Evolutionary conservation across 2,329 filamentous ascomycete species (phyloP).

Genomic region (Lecanicillium sp.): DNA sequence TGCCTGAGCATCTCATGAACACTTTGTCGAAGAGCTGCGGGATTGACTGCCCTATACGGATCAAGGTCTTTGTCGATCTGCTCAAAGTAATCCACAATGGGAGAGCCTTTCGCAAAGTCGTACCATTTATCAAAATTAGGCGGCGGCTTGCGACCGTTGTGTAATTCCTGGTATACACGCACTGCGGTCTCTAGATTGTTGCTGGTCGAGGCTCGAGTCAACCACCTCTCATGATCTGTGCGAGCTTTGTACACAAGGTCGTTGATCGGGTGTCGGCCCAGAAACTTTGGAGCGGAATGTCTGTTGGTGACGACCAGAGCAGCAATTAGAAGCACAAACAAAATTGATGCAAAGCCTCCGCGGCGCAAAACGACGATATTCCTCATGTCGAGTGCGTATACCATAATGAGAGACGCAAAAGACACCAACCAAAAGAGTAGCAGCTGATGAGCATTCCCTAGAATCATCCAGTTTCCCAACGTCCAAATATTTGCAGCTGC

Average conservation of each 20-base stretch:
- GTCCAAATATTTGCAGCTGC: constrained; percentile 26
- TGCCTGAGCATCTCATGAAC: constrained; percentile 30
- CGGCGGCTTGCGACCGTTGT: constrained; percentile 62
- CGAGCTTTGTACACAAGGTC: constrained; percentile 40
- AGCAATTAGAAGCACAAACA: constrained; percentile 27
- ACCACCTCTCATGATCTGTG: constrained; percentile 40
- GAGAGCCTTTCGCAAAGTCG: constrained; percentile 62
- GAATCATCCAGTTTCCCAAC: constrained; percentile 38
- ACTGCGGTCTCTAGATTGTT: constrained; percentile 37
- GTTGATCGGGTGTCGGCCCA: constrained; percentile 35
- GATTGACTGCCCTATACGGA: constrained; percentile 70
- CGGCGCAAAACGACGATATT: constrained; percentile 34
- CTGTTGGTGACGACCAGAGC: constrained; percentile 28
- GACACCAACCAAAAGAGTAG: constrained; percentile 30
- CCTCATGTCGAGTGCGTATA: constrained; percentile 34
- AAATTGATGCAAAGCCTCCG: constrained; percentile 11
- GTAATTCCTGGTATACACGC: constrained; percentile 39
- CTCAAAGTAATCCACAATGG: constrained; percentile 72
- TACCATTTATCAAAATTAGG: constrained; percentile 83
- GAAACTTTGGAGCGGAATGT: constrained; percentile 19
- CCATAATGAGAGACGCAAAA: constrained; percentile 32
- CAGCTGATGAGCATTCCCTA: constrained; percentile 26
- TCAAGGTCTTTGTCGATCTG: constrained; percentile 67
- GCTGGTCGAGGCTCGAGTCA: constrained; percentile 37
- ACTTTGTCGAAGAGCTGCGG: constrained; percentile 57